Evolutionary conservation across 2,329 filamentous ascomycete genomes (phyloP), one percentile per base, ranked within the genome.

Genomic region (Neofusicoccum parvum): DNA sequence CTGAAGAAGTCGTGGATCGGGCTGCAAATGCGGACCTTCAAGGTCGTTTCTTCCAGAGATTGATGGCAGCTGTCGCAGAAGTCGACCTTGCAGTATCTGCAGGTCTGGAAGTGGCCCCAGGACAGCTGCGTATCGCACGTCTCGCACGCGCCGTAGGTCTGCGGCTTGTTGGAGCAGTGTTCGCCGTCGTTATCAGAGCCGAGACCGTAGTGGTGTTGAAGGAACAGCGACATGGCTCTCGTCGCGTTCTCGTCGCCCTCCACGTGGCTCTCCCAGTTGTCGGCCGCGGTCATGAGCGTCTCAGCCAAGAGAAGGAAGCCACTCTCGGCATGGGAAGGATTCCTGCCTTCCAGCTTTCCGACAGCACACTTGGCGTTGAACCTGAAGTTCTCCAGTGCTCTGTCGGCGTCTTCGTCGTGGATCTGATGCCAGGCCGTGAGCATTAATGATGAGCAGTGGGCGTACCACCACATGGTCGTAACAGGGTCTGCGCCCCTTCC

Each of bases 401-500:
- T 60, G 43, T 60, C 43, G 3, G 39, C 15, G 27, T 60, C 50
- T 54, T 37, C 43, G 43, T 60, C 56, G 32, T 37, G 14, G 10
- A 60, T 60, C 27, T 60, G 56, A 14, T 60, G 56, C 56, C 56
- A 60, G 43, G 56, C 56, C 56, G 56, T 48, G 48, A 60, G 56
- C 56, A 60, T 60, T 23, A 60, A 37, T 60, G 56, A 60, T 48
- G 56, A 60, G 43, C 56, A 60, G 32, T 60, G 56, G 27, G 56
- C 56, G 20, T 60, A 48, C 56, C 56, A 60, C 56, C 56, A 60
- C 56, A 48, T 48, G 43, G 41, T 60, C 41, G 56, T 48, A 20
- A 60, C 43, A 12, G 56, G 41, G 17, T 60, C 56, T 10, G 56
- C 56, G 27, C 56, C 56, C 32, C 56, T 48, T 37, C 56, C 56